Evolutionary conservation across 257 asterid genomes (phyloP).

Genomic region (Sherardia arvensis): DNA sequence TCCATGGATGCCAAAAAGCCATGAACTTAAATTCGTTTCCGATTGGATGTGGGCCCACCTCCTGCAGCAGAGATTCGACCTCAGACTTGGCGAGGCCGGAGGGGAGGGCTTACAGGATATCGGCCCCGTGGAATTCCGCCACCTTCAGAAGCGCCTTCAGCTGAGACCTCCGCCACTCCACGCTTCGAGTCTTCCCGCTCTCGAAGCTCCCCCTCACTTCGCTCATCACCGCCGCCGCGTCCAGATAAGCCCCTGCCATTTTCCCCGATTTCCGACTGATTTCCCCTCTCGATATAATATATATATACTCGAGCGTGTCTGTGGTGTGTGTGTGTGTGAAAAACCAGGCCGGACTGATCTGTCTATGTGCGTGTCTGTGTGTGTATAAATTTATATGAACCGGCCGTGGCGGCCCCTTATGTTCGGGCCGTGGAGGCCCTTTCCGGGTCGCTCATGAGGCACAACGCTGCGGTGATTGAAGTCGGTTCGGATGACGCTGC

Average conservation of each 20-base stretch:
- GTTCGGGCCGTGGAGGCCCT: conserved; percentile 62
- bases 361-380: not conserved
- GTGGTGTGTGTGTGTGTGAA: not conserved
- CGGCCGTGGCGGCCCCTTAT: conserved; percentile 25
- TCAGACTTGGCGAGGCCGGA: conserved; percentile 73
- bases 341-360: not conserved
- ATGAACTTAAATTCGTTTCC: no score
- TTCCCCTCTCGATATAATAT: no score
- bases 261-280: no score
- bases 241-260: conserved; percentile 29
- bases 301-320: no score
- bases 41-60: no score
- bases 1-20: no score
- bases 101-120: conserved; percentile 50
- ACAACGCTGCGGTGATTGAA: conserved; percentile 88
- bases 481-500: conserved; percentile 57
- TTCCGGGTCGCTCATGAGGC: conserved; percentile 71
- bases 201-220: conserved; percentile 45
- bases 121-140: conserved; percentile 43
- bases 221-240: conserved; percentile 37
- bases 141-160: conserved; percentile 51
- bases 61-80: conserved; percentile 56
- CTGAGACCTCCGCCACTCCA: conserved; percentile 82
- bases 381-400: not conserved
- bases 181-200: conserved; percentile 57